Conservation (phyloP, 1,284 basidiomycete genomes). For the Apiotrichum montevideense region DNA sequence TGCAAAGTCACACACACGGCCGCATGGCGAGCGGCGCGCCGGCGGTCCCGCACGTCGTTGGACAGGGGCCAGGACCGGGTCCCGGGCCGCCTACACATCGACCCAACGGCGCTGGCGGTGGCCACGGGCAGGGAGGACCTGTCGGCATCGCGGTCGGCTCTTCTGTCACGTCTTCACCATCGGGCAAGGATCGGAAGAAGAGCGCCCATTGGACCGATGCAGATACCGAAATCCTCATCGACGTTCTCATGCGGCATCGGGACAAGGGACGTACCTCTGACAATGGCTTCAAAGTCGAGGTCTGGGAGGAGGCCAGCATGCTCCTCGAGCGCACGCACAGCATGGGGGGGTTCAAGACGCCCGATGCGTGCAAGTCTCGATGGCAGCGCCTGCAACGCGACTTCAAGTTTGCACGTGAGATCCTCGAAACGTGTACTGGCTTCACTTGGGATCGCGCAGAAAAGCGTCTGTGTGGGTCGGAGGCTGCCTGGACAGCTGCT, state of each 20-base stretch:
- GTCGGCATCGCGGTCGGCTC: not conserved
- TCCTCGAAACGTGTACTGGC: constrained; percentile 23
- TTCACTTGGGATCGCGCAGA: constrained; percentile 29
- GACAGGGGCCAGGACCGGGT: not conserved
- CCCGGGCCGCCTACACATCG: not conserved
- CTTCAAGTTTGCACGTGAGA: constrained; percentile 35
- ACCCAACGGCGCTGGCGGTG: not conserved
- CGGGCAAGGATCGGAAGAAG: constrained; percentile 34
- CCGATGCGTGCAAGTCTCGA: constrained; percentile 40
- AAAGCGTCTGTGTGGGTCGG: constrained; percentile 23
- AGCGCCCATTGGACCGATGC: constrained; percentile 39
- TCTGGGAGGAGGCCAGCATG: constrained; percentile 34
- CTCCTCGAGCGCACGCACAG: constrained; percentile 23
- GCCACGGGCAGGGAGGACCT: not conserved
- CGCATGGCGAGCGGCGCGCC: constrained; percentile 3
- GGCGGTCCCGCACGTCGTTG: not conserved
- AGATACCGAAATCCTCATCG: constrained; percentile 33
- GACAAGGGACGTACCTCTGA: constrained; percentile 35
- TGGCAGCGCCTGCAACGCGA: constrained; percentile 43
- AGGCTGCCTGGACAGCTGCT: constrained; percentile 31
- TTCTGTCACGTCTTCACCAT: constrained; percentile 18
- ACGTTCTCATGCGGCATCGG: constrained; percentile 27
- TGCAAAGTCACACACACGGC: not conserved
- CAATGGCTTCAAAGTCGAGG: constrained; percentile 41
- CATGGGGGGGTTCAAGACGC: constrained; percentile 39